phyloP scores from a whole-genome alignment of 257 asterid species.

The Ballota nigra region DNA sequence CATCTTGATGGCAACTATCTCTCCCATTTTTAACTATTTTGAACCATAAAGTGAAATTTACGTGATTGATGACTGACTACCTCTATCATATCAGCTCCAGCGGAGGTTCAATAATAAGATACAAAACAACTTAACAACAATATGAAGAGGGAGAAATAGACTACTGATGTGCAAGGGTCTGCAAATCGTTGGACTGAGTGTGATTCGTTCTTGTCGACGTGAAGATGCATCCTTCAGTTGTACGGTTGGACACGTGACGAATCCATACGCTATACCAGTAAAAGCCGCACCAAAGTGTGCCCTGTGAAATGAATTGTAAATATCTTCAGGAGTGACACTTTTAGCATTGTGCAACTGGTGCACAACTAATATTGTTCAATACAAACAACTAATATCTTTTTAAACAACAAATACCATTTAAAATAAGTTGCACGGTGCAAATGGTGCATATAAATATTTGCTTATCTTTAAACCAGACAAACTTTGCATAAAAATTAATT shows the following conservation, averaged over 20 bases:
- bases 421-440: too few species aligned
- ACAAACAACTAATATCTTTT: too few species aligned
- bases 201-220: conserved; percentile 49
- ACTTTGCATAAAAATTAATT: conserved; percentile 4
- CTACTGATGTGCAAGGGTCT: conserved; percentile 62
- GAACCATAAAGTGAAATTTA: too few species aligned
- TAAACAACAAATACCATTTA: too few species aligned
- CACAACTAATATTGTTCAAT: too few species aligned
- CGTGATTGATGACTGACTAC: not conserved
- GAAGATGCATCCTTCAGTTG: conserved; percentile 57
- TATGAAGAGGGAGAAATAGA: conserved; percentile 54
- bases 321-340: not conserved
- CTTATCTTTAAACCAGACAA: not conserved
- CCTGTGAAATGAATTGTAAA: conserved; percentile 30
- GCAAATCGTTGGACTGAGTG: conserved; percentile 43
- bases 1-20: not conserved
- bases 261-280: conserved; percentile 65
- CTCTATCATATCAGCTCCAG: conserved; percentile 33
- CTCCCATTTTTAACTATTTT: not conserved
- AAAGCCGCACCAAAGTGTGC: conserved; percentile 69
- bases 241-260: conserved; percentile 46
- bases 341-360: too few species aligned
- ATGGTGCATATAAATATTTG: too few species aligned
- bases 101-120: conserved; percentile 65
- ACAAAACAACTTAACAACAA: conserved; percentile 49